Base-by-base conservation (phyloP, 2,329 filamentous ascomycete species). In the Thielaviopsis ethacetica region DNA sequence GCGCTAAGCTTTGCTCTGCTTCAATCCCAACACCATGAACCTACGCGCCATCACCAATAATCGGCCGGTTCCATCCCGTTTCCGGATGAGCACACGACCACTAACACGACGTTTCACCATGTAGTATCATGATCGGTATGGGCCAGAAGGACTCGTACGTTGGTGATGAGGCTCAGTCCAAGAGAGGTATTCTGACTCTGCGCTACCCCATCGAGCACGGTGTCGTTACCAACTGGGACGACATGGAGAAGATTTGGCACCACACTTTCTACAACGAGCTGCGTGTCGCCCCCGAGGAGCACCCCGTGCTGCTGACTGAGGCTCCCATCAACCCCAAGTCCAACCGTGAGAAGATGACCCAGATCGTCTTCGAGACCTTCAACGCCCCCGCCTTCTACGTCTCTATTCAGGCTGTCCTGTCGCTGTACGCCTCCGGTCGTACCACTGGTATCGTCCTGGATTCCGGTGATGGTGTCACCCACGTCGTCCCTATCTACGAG, bases 231-330 rank as follows among this genome's bases (percentile, higher is more conserved):
- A 97, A 97, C 88, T 98, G 93, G 93, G 93, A 98, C 76, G 93
- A 97, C 77, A 97, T 97, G 93, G 93, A 97, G 83, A 97, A 97
- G 86, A 97, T 98, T 71, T 98, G 93, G 93, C 93, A 98, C 78
- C 93, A 98, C 88, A 97, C 93, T 73, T 98, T 98, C 84, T 98
- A 97, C 88, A 98, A 98, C 81, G 93, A 98, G 83, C 84, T 98
- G 73, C 91, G 93, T 91, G 93, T 98, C 66, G 93, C 93, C 70
- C 93, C 93, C 70, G 93, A 98, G 84, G 93, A 98, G 86, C 93
- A 98, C 85, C 93, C 93, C 70, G 91, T 97, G 74, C 85, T 98
- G 73, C 84, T 98, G 76, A 98, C 93, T 69, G 93, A 98, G 82
- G 93, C 93, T 70, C 93, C 93, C 68, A 97, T 98, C 86, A 98